Evolutionary conservation across 2,329 filamentous ascomycete species (phyloP), one percentile per base, ranked within the genome.

Genomic region (Aureobasidium sp.): DNA sequence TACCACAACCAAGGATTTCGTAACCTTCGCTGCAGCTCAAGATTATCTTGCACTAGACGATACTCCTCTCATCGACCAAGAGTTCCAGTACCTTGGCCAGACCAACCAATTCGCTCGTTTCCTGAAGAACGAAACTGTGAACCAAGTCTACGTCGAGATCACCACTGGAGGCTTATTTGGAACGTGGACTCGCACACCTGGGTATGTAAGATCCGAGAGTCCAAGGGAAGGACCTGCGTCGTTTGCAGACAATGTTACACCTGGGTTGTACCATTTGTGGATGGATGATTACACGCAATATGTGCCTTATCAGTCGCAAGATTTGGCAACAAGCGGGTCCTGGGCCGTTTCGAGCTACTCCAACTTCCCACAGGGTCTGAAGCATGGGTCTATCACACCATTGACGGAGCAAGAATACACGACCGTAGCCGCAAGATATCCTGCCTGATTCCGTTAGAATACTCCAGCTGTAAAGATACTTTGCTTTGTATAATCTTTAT

Each of bases 1-100:
- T 60, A 74, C 78, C 17, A 72, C 79, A 63, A 81, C 79, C 1
- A 67, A 64, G 42, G 78, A 81, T 65, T 81, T 81, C 59, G 66
- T 68, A 41, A 77, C 73, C 1, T 81, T 81, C 60, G 71, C 68
- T 16, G 32, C 71, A 1, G 75, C 79, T 0, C 63, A 74, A 56
- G 76, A 76, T 6, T 77, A 77, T 58, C 73, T 79, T 61, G 70
- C 77, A 62, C 63, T 68, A 1, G 71, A 73, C 0, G 76, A 70
- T 47, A 69, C 74, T 54, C 39, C 39, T 8, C 68, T 78, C 48
- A 80, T 79, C 60, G 77, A 79, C 59, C 68, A 83, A n/a, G 77
- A 80, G 58, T 76, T 84, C 63, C 67, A 79, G 3, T 66, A 71
- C 1, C 63, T 77, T 1, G 70, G 72, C 12, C 59, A 59, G n/a